These are phyloP conservation scores for Monilinia fructigena DNA, from an alignment of 2,329 filamentous ascomycete species.

Conservation along the genomic window DNA sequence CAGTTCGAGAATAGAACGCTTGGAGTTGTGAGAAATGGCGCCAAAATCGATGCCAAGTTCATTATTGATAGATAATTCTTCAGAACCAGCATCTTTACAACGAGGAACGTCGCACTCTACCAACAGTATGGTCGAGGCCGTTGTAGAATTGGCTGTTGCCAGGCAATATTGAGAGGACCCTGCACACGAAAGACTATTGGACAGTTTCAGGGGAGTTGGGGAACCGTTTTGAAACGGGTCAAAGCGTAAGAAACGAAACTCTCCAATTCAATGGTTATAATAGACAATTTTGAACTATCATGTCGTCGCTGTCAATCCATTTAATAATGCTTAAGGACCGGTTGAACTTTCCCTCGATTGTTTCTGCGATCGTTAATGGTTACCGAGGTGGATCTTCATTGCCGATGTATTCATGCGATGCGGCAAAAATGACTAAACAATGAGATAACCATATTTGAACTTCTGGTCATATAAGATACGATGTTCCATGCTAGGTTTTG, in stretches of 20 bases:
- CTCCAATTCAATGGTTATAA: neutral
- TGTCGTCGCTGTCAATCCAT: neutral
- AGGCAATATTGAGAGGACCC: constrained; percentile 4
- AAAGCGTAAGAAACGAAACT: constrained; percentile 2
- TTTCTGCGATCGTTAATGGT: neutral
- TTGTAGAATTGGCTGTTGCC: neutral
- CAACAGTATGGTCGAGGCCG: neutral
- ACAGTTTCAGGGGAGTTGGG: constrained; percentile 16
- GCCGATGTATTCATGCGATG: neutral
- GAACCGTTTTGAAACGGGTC: constrained; percentile 18
- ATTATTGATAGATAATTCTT: neutral
- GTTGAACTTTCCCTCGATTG: neutral
- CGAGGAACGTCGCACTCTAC: constrained; percentile 10
- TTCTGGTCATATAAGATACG: neutral
- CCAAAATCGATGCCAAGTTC: constrained; percentile 17
- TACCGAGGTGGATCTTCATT: neutral
- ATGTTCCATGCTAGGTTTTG: neutral
- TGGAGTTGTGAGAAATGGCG: constrained; percentile 7
- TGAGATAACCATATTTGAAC: neutral
- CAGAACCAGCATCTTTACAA: neutral
- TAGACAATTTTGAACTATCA: neutral
- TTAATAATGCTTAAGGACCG: neutral
- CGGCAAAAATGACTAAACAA: neutral
- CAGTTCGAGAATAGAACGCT: neutral
- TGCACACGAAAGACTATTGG: neutral